Conservation (phyloP, 78 protist species). For the Dictyostelium firmibasis region DNA sequence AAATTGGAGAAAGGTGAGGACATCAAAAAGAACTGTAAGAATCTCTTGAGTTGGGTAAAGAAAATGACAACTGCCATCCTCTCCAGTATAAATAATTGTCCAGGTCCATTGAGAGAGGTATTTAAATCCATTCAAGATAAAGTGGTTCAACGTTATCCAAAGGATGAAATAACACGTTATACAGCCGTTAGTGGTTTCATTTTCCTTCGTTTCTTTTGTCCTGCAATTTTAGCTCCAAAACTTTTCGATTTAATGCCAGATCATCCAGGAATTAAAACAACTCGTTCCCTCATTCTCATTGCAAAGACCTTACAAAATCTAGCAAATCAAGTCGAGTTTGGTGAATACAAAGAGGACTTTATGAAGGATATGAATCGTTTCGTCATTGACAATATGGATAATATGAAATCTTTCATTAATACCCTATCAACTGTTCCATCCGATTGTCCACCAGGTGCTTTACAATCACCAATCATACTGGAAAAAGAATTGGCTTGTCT, state of each 20-base stretch:
- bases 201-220: constrained; percentile 89
- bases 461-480: constrained; percentile 24
- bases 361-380: constrained; percentile 81
- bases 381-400: constrained; percentile 48
- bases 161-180: constrained; percentile 64
- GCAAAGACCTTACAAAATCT: constrained; percentile 91
- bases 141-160: constrained; percentile 51
- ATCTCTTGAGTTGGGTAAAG: constrained; percentile 43
- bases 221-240: constrained; percentile 90
- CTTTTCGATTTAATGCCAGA: constrained; percentile 86
- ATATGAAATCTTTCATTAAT: constrained; percentile 59
- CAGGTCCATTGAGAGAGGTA: constrained; percentile 56
- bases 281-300: constrained; percentile 87
- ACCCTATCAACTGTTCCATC: constrained; percentile 10
- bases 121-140: constrained; percentile 54
- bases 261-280: constrained; percentile 43
- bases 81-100: constrained; percentile 16
- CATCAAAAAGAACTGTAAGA: constrained; percentile 46
- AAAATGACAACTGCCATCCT: constrained; percentile 42
- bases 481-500: constrained; percentile 74
- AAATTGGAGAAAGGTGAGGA: constrained; percentile 68
- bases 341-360: constrained; percentile 81
- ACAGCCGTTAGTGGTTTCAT: constrained; percentile 86
- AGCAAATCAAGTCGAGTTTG: constrained; percentile 85
- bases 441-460: constrained; percentile 58